A percentile compares a stretch with the other conserved stretches of the same genome.
phyloP scores from a whole-genome alignment of 768 basidiomycete species.

The Suillus bovinus region DNA sequence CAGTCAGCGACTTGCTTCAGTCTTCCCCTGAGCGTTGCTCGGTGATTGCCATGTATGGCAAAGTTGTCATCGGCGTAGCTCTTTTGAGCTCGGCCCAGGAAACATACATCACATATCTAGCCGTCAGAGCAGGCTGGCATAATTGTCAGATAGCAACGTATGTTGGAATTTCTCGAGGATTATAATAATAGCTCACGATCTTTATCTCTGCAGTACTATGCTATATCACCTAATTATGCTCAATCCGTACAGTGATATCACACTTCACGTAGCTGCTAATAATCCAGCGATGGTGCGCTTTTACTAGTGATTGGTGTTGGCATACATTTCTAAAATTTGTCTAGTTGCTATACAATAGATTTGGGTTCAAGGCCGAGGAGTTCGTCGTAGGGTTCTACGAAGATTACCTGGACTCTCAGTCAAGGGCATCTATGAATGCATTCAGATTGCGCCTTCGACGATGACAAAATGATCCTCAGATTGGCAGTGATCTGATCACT shows the following conservation, averaged over 20 bases:
- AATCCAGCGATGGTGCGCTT: constrained; percentile 71
- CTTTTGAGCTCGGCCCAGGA: constrained; percentile 78
- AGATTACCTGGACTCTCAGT: constrained; percentile 68
- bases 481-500: not conserved
- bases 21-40: constrained; percentile 72
- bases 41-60: constrained; percentile 71
- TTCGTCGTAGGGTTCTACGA: constrained; percentile 83
- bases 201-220: constrained; percentile 54
- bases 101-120: constrained; percentile 82
- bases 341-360: constrained; percentile 79
- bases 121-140: constrained; percentile 80
- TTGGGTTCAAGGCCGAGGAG: constrained; percentile 87
- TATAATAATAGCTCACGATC: not conserved
- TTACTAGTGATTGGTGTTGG: constrained; percentile 7
- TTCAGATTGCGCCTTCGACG: constrained; percentile 74
- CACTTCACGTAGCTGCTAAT: constrained; percentile 79
- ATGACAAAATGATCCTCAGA: constrained; percentile 21
- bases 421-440: constrained; percentile 77
- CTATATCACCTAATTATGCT: constrained; percentile 71
- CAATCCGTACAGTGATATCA: constrained; percentile 77
- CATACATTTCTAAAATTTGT: not conserved
- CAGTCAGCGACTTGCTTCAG: constrained; percentile 71
- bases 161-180: constrained; percentile 13
- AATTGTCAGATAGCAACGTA: constrained; percentile 78
- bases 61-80: constrained; percentile 71